Evolutionary conservation across 139 green algal genomes (phyloP).

Genomic region (Medakamo hakoo): DNA sequence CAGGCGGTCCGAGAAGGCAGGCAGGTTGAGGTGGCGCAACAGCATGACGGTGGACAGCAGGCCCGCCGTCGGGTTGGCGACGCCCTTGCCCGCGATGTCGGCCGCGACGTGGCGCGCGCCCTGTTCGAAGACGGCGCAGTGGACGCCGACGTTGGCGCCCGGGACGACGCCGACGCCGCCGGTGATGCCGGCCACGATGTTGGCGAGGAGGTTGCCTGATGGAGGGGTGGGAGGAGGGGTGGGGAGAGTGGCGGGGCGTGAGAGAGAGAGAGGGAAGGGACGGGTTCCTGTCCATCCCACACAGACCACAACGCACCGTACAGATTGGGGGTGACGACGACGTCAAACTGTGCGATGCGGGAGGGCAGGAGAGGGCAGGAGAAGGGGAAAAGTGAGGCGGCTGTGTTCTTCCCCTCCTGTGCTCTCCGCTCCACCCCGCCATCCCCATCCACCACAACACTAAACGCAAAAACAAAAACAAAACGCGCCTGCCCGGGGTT

Average conservation of each 20-base stretch:
- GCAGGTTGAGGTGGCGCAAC: conserved; percentile 69
- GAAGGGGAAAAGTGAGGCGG: too few species aligned
- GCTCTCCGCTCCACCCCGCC: too few species aligned
- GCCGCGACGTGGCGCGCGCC: conserved; percentile 88
- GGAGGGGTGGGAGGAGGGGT: too few species aligned
- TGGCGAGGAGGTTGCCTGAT: conserved; percentile 89
- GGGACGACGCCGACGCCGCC: conserved; percentile 90
- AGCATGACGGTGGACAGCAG: conserved; percentile 84
- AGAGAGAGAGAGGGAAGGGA: too few species aligned
- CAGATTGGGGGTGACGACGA: conserved; percentile 93
- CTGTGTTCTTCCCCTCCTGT: too few species aligned
- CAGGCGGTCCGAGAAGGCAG: conserved; percentile 30
- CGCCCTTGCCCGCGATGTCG: conserved; percentile 75
- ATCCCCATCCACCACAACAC: too few species aligned
- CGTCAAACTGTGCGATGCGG: too few species aligned
- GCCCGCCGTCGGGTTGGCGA: conserved; percentile 89
- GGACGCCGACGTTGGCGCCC: conserved; percentile 54
- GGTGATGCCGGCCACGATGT: conserved; percentile 85
- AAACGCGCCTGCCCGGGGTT: conserved; percentile 60
- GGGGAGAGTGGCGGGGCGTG: too few species aligned
- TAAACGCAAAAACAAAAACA: too few species aligned
- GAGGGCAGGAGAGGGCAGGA: too few species aligned
- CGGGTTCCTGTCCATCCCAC: too few species aligned
- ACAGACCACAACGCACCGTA: too few species aligned
- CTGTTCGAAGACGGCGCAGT: conserved; percentile 75